Evolutionary conservation across 345 rosid genomes (phyloP).

Genomic region (Lumnitzera racemosa): DNA sequence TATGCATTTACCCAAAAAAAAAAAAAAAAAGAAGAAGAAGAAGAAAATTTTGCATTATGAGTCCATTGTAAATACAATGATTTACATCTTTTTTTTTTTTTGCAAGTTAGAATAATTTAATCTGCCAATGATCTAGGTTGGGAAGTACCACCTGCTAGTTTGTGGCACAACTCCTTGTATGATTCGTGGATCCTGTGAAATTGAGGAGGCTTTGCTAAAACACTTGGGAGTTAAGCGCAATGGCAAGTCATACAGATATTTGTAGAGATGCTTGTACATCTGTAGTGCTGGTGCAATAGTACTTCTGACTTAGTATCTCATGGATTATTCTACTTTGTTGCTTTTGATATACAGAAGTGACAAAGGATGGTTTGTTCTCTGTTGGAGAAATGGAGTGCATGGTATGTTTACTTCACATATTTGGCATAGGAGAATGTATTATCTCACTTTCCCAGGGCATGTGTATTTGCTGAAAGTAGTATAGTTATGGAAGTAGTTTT

Average conservation of each 20-base stretch:
- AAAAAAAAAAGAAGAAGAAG: too few species aligned
- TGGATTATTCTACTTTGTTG: neutral
- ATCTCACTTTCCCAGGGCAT: too few species aligned
- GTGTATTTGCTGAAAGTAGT: too few species aligned
- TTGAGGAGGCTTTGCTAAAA: conserved; percentile 75
- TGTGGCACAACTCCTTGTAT: conserved; percentile 99
- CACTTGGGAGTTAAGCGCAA: conserved; percentile 97
- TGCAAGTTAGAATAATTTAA: conserved; percentile 7
- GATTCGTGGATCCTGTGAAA: conserved; percentile 89
- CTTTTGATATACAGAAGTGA: conserved; percentile 57
- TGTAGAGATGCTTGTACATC: conserved; percentile 1
- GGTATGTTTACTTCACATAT: conserved; percentile 34
- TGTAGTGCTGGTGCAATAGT: too few species aligned
- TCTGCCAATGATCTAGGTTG: conserved; percentile 51
- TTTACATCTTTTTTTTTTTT: too few species aligned
- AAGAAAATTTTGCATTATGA: too few species aligned
- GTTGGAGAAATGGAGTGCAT: conserved; percentile 99
- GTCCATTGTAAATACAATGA: too few species aligned
- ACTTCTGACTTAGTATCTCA: too few species aligned
- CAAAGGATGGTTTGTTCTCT: conserved; percentile 97
- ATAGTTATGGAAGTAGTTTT: too few species aligned
- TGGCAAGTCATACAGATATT: conserved; percentile 33
- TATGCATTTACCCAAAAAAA: too few species aligned
- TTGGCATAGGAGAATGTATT: too few species aligned
- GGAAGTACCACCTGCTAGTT: conserved; percentile 92